Evolutionary conservation across 208 protist species (phyloP).

Genomic region (Polymyxa betae): DNA sequence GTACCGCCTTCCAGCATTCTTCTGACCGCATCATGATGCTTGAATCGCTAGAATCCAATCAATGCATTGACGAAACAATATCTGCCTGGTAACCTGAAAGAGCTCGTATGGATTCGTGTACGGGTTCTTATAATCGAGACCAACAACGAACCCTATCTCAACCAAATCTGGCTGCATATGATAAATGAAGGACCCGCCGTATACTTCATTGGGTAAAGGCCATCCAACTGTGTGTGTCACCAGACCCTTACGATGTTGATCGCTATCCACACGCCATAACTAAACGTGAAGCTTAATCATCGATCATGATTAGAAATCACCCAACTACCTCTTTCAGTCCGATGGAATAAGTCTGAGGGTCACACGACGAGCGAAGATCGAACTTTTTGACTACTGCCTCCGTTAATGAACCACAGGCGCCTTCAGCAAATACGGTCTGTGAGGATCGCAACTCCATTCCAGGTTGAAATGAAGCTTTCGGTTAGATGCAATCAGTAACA

Average conservation of each 20-base stretch:
- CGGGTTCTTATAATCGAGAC: slow-evolving; percentile 94
- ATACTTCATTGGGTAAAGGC: slow-evolving; percentile 81
- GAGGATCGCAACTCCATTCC: slow-evolving; percentile 91
- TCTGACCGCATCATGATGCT: slow-evolving; percentile 71
- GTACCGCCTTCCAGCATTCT: slow-evolving; percentile 82
- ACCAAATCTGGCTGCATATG: slow-evolving; percentile 86
- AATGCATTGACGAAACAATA: background rate
- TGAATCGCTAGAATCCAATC: slow-evolving; percentile 64
- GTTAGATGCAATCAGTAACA: background rate
- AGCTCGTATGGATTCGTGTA: slow-evolving; percentile 91
- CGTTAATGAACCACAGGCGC: slow-evolving; percentile 88
- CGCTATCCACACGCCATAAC: slow-evolving; percentile 90
- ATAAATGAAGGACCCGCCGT: slow-evolving; percentile 94
- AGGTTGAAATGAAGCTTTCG: slow-evolving; percentile 83
- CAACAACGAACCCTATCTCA: slow-evolving; percentile 90
- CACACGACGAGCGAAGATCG: slow-evolving; percentile 62
- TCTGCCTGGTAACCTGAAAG: slow-evolving; percentile 80
- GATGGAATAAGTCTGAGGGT: slow-evolving; percentile 91
- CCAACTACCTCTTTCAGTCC: slow-evolving; percentile 86
- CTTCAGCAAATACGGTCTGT: slow-evolving; percentile 94
- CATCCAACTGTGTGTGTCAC: slow-evolving; percentile 90
- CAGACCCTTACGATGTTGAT: slow-evolving; percentile 81
- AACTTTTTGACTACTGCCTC: slow-evolving; percentile 60
- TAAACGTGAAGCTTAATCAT: slow-evolving; percentile 70
- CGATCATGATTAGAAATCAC: background rate